Evolutionary conservation across 2,329 filamentous ascomycete species (phyloP), one percentile per base, ranked within the genome.

Genomic region (Trichoderma guizhouense): DNA sequence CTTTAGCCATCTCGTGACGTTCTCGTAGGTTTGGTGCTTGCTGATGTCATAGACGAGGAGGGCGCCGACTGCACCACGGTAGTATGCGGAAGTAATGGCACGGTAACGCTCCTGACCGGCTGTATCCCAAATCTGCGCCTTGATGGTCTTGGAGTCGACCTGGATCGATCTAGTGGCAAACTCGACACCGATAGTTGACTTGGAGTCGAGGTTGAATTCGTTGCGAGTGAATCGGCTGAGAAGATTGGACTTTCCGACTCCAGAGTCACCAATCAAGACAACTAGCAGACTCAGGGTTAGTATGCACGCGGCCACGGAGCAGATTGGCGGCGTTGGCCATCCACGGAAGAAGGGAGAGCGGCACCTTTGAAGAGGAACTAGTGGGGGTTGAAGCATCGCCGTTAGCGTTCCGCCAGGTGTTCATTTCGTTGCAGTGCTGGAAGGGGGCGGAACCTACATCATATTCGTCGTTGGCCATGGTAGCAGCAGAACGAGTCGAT

Each of bases 381-480:
- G 76, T 74, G 74, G 76, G 75, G 74, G 67, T 73, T 43, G 55
- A 71, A 67, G 68, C 74, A 72, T 69, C 74, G 72, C 83, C 74
- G 77, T 81, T 78, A 79, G 79, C 77, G 78, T 69, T 76, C 67
- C 71, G 75, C 74, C 74, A 73, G 39, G 15, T 57, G 47, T 32
- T 39, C 26, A 55, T 58, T 72, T 69, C 57, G 32, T 60, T 58
- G 28, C 30, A 34, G 57, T n/a, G 57, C 30, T n/a, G 71, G 73
- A 72, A 67, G 73, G 71, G 76, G 75, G 69, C 74, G 72, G 69
- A 60, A 82, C 94, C 88, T 87, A 98, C 95, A 92, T 99, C 96
- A 87, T 99, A 99, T 88, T 99, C 96, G 90, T 99, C 96, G 91
- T 98, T 99, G 82, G 95, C 96, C 96, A 98, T 99, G 84, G 79